Conservation (phyloP, 495 filamentous ascomycete genomes). For the Polyplosphaeria fusca region DNA sequence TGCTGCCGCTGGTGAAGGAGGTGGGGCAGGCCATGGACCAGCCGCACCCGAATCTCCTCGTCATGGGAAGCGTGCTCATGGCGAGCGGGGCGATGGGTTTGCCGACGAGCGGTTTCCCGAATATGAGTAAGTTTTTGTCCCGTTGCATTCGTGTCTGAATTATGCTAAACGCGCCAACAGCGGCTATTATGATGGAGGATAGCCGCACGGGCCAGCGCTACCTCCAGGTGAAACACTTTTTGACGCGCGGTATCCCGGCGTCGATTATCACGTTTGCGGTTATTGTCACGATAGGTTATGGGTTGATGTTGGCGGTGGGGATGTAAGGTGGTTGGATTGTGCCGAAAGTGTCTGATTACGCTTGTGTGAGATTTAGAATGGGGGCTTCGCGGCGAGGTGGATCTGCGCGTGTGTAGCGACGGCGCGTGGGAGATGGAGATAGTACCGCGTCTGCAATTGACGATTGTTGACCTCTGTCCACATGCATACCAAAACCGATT, state of each 20-base stretch:
- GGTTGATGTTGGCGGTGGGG: constrained; percentile 74
- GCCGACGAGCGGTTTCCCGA: constrained; percentile 94
- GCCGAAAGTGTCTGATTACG: too few species aligned
- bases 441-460: too few species aligned
- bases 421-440: too few species aligned
- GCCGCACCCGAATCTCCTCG: constrained; percentile 89
- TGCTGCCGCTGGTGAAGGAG: constrained; percentile 82
- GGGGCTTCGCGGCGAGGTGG: too few species aligned
- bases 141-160: constrained; percentile 4
- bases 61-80: constrained; percentile 78
- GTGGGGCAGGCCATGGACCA: constrained; percentile 81
- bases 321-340: constrained; percentile 56
- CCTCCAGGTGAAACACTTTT: constrained; percentile 87
- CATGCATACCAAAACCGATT: too few species aligned
- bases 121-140: constrained; percentile 81
- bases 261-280: constrained; percentile 77
- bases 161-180: constrained; percentile 44
- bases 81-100: constrained; percentile 78
- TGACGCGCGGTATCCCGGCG: constrained; percentile 81
- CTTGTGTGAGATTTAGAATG: too few species aligned
- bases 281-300: constrained; percentile 84
- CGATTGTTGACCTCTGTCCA: too few species aligned
- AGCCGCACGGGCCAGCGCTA: constrained; percentile 86
- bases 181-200: constrained; percentile 99
- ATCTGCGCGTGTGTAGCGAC: too few species aligned